Conservation (phyloP, 306 rosid species). For the Clitoria ternatea region DNA sequence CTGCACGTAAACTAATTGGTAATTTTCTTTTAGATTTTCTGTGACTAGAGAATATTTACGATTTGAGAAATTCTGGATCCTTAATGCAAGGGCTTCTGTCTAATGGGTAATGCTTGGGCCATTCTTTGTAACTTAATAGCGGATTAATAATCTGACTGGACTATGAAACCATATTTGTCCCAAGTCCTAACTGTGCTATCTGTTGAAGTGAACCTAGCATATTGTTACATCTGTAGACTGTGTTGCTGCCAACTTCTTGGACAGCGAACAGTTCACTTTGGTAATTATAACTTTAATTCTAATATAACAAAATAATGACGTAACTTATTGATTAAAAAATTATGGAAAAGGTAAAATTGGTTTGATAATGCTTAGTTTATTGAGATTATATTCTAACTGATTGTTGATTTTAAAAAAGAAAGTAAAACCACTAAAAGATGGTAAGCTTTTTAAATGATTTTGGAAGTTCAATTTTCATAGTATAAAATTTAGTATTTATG, state of each 20-base stretch:
- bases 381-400: background rate
- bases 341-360: background rate
- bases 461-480: background rate
- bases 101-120: too few species aligned
- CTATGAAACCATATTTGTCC: background rate
- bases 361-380: background rate
- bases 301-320: too few species aligned
- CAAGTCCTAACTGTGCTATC: background rate
- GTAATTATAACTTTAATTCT: too few species aligned
- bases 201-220: background rate
- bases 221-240: background rate
- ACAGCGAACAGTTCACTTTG: background rate
- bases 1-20: too few species aligned
- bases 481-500: background rate
- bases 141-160: background rate
- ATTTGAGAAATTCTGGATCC: too few species aligned
- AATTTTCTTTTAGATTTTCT: too few species aligned
- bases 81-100: too few species aligned
- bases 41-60: too few species aligned
- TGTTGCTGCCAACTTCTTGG: background rate
- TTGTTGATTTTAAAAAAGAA: background rate
- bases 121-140: background rate
- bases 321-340: too few species aligned
- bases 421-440: background rate
- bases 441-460: background rate